Conservation (phyloP, 1,139 yeast genomes). For the Wickerhamiella infanticola region DNA sequence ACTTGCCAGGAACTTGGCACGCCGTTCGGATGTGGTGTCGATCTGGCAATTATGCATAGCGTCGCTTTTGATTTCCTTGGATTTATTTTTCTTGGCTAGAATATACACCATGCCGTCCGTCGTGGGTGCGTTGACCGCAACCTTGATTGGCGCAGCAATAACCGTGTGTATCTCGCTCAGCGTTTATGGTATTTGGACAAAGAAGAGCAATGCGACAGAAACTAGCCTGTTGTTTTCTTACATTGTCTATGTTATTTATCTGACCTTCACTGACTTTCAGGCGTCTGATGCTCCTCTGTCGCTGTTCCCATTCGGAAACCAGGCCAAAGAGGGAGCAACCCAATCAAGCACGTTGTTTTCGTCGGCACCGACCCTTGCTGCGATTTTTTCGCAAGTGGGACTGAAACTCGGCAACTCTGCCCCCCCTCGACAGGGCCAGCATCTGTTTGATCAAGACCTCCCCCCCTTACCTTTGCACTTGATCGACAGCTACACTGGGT, state of each 20-base stretch:
- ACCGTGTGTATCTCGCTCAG: slow-evolving; percentile 65
- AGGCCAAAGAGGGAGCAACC: not conserved
- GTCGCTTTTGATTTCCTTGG: slow-evolving; percentile 59
- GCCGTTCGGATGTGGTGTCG: slow-evolving; percentile 64
- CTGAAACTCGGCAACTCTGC: not conserved
- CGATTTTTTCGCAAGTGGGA: not conserved
- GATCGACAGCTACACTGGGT: slow-evolving; percentile 25
- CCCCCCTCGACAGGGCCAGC: not conserved
- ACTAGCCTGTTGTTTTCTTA: slow-evolving; percentile 75
- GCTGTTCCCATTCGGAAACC: slow-evolving; percentile 15
- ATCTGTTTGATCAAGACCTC: not conserved
- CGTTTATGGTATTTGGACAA: slow-evolving; percentile 67
- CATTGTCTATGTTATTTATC: slow-evolving; percentile 81
- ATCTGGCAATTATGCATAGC: slow-evolving; percentile 59
- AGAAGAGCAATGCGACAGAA: slow-evolving; percentile 78
- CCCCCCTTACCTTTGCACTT: slow-evolving; percentile 25
- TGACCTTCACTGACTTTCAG: slow-evolving; percentile 68
- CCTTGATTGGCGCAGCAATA: slow-evolving; percentile 70
- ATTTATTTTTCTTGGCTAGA: slow-evolving; percentile 65
- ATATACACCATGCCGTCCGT: slow-evolving; percentile 63
- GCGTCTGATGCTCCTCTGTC: slow-evolving; percentile 17
- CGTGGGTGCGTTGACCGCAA: slow-evolving; percentile 55
- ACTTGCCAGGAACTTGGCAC: slow-evolving; percentile 58
- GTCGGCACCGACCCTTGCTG: not conserved
- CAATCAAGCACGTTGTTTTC: not conserved